Base-by-base conservation (phyloP, 2,329 filamentous ascomycete species). In the Fusarium solani-melongenae region DNA sequence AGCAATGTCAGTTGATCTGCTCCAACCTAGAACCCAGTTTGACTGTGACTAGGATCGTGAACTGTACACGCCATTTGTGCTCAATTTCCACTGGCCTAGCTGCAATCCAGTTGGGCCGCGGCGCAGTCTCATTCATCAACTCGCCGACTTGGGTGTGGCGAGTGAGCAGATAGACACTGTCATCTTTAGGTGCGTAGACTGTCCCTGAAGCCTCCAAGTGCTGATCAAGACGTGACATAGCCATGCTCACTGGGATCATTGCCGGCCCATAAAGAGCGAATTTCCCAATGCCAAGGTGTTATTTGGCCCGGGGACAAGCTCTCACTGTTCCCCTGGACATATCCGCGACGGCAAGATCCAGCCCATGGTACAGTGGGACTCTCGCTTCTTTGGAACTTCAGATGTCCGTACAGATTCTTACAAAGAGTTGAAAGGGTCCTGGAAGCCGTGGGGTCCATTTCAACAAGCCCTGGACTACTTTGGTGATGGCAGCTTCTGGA, bases 231-330 rank as follows among this genome's bases (percentile, higher is more conserved):
- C 7, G 14, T 17, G 34, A 7, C 6, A 36, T 6, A 68, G 67
- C 24, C 67, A 70, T 24, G 67, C 67, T 1, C 67, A 70, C 38
- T 70, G 67, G 67, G 67, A 64, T 46, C 67, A 70, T 24, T 64
- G 64, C 3, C 55, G 67, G 9, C 67, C 67, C 3, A 8, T 61
- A 5, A 67, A 61, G 9, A 7, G 22, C 8, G 56, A 67, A 2
- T 67, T 70, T 6, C 60, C 64, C 7, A 67, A 67, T 4, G 67
- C 67, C 14, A 61, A 57, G 14, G n/a, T 62, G 9, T 11, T 64
- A 3, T 70, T 70, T 24, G 64, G 64, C 11, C 67, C 67, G 4
- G 67, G 64, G 4, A 70, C 67, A 1, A n/a, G 9, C 7, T 24
- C 22, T 0, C 60, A 61, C 14, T 70, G 67, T n/a, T 67, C 64